Evolutionary conservation across 495 filamentous ascomycete species (phyloP).

Genomic region (Trichocladium antarcticum): DNA sequence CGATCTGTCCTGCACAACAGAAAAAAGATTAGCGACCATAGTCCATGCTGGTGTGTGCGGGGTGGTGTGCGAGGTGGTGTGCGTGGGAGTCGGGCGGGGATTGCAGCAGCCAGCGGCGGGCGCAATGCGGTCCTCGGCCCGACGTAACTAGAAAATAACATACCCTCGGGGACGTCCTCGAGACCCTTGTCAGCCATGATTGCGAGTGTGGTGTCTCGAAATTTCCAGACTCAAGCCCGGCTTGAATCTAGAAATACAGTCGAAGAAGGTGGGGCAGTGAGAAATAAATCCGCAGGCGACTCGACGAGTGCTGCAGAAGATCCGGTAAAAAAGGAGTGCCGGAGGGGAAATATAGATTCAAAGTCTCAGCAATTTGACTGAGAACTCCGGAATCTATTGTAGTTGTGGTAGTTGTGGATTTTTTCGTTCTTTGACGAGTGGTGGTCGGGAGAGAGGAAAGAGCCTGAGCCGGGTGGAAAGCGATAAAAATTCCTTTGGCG

Average conservation of each 20-base stretch:
- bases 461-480: constrained; percentile 8
- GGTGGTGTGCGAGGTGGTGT: background rate
- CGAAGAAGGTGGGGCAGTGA: constrained; percentile 36
- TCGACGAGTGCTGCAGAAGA: constrained; percentile 27
- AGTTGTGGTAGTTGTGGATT: constrained; percentile 21
- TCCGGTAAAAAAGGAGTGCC: constrained; percentile 30
- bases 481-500: constrained; percentile 24
- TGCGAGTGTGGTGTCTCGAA: constrained; percentile 46
- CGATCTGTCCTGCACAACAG: constrained; percentile 70
- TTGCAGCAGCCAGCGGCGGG: background rate
- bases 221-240: constrained; percentile 61
- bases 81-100: background rate
- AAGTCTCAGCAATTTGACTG: constrained; percentile 27
- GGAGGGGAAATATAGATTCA: constrained; percentile 33
- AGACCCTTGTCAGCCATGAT: constrained; percentile 98
- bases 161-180: constrained; percentile 89
- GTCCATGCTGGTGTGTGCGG: background rate
- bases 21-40: constrained; percentile 12
- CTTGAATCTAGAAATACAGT: constrained; percentile 44
- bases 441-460: constrained; percentile 26
- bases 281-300: constrained; percentile 33
- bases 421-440: constrained; percentile 21
- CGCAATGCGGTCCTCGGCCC: background rate
- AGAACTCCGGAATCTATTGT: constrained; percentile 37
- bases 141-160: constrained; percentile 23